These are phyloP conservation scores for Xylariaceae sp. DNA, from an alignment of 2,329 filamentous ascomycete species.

Conservation along the genomic window DNA sequence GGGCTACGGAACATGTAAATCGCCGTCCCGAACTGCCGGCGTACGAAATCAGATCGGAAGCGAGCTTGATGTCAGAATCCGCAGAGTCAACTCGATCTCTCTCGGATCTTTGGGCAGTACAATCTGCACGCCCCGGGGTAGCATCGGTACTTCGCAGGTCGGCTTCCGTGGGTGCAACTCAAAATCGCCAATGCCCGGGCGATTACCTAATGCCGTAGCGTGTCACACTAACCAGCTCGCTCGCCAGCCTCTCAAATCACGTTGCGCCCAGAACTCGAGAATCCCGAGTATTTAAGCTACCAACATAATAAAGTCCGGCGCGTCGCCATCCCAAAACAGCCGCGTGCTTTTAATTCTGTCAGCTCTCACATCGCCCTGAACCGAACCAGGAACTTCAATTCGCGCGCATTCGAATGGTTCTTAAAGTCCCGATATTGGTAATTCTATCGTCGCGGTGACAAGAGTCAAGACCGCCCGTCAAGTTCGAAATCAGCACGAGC, in stretches of 20 bases:
- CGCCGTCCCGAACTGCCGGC: no score
- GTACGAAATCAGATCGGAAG: no score
- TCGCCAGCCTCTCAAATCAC: neutral
- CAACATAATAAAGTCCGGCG: neutral
- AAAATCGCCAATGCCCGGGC: no score
- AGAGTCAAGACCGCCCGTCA: neutral
- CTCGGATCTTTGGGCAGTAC: no score
- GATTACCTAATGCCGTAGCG: neutral
- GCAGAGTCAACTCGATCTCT: no score
- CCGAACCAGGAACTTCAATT: neutral
- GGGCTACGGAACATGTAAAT: neutral
- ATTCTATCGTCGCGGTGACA: no score
- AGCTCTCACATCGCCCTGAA: neutral
- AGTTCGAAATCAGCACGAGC: slow-evolving; percentile 6
- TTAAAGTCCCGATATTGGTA: no score
- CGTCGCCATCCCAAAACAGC: slow-evolving; percentile 1
- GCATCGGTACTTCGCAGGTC: no score
- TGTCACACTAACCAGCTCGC: neutral
- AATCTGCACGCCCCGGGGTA: no score
- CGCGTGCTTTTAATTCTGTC: neutral
- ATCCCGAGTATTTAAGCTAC: neutral
- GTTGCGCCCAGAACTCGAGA: neutral
- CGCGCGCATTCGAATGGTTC: neutral
- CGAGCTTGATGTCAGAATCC: no score
- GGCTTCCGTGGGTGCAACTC: no score